Base-by-base conservation (phyloP, 2,329 filamentous ascomycete genomes). In the Diaporthe eres region DNA sequence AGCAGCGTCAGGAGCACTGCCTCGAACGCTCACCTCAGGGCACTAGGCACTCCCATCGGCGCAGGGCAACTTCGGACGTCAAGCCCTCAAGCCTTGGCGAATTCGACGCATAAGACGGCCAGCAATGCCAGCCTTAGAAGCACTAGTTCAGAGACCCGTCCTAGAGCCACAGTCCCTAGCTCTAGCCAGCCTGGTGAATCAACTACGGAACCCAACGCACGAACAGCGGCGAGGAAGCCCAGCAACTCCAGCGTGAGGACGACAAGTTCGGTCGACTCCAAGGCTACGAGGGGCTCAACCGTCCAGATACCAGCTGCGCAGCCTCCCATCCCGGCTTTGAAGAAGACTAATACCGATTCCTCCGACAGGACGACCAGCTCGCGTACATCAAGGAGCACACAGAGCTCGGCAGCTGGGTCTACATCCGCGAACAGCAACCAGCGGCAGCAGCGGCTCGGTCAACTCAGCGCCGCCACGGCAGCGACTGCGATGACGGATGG, bases 21-120 rank as follows among this genome's bases (percentile, higher is more conserved):
- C 1, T 67, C 61, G 1, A 28, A 4, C 1, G 9, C 19, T 22
- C 19, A 28, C 2, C 15, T 25, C 22, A 63, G 1, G 8, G 25
- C 4, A 44, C 4, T 3, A 2, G 9, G 7, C 17, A 34, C 19
- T 22, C 3, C 0, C 6, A 19, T 0, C 7, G 10, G 19, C 12
- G 3, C 61, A 3, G 42, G 19, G 15, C 61, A 37, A n/a, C 2
- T 4, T 15, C 44, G 4, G 28, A 3, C 17, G 4, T 7, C 17
- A 17, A 28, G 9, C 19, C 10, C 42, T 17, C 42, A n/a, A 6
- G 0, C 44, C 8, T 22, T 17, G 12, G 19, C 42, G 9, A 10
- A 1, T 17, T 51, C 44, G 1, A 3, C 12, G 12, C 44, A 2
- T 0, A 34, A 6, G 19, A 13, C 19, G 1, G 19, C 25, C 19